These are phyloP conservation scores for Orbilia ellipsospora DNA, from an alignment of 2,329 filamentous ascomycete genomes.

Conservation along the genomic window DNA sequence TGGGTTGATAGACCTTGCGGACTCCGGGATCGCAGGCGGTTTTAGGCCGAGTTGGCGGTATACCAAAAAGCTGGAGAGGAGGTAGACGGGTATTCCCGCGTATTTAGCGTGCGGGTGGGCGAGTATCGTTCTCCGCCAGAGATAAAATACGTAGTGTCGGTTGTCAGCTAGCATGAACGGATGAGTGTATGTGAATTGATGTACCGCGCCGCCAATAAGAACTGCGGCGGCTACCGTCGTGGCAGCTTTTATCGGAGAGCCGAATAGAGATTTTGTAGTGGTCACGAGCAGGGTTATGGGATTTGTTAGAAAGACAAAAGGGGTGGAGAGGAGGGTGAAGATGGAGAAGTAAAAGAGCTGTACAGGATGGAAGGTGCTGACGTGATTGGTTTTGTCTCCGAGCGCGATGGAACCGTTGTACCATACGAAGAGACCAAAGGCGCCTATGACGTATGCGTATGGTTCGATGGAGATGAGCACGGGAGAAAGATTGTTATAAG, in stretches of 20 bases:
- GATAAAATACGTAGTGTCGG: slow-evolving; percentile 95
- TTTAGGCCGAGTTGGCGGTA: slow-evolving; percentile 70
- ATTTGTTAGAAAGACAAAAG: slow-evolving; percentile 72
- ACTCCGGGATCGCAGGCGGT: slow-evolving; percentile 39
- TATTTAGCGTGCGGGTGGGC: slow-evolving; percentile 74
- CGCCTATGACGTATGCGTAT: slow-evolving; percentile 71
- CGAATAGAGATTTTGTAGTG: slow-evolving; percentile 44
- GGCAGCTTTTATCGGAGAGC: slow-evolving; percentile 27
- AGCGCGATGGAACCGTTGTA: slow-evolving; percentile 95
- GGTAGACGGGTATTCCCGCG: slow-evolving; percentile 75
- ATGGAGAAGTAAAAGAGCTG: slow-evolving; percentile 98
- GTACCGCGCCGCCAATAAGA: slow-evolving; percentile 68
- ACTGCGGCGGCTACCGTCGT: slow-evolving; percentile 61
- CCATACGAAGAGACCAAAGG: slow-evolving; percentile 79
- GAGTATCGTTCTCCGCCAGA: slow-evolving; percentile 85
- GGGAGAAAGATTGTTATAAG: slow-evolving; percentile 64
- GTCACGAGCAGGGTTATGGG: slow-evolving; percentile 30
- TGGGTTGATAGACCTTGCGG: slow-evolving; percentile 55
- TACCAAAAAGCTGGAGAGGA: slow-evolving; percentile 74
- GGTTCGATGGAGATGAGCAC: slow-evolving; percentile 64
- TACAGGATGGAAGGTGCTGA: slow-evolving; percentile 85
- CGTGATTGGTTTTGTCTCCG: slow-evolving; percentile 92
- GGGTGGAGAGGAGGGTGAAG: slow-evolving; percentile 88
- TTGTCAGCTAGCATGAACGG: slow-evolving; percentile 97
- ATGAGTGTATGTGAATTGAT: slow-evolving; percentile 91